A percentile compares a stretch with the other conserved stretches of the same genome.
Conservation (phyloP, 208 protist species). For the Leishmania lainsoni region DNA sequence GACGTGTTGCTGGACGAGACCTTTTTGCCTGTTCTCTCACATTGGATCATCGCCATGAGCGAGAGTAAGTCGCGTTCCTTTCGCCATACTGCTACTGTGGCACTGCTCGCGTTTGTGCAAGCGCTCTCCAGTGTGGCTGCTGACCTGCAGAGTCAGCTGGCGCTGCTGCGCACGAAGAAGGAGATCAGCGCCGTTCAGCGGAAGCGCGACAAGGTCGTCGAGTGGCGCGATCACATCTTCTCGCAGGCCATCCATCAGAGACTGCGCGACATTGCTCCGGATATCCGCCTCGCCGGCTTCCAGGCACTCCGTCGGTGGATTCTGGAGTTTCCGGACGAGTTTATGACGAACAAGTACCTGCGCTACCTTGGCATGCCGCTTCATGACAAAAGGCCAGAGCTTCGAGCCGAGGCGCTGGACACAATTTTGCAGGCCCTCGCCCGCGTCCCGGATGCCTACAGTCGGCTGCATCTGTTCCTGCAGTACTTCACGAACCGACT, state of each 20-base stretch:
- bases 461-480: conserved; percentile 82
- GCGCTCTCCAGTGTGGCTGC: conserved; percentile 66
- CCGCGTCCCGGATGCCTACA: conserved; percentile 57
- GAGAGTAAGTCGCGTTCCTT: conserved; percentile 89
- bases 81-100: conserved; percentile 83
- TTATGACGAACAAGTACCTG: conserved; percentile 88
- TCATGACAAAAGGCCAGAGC: conserved; percentile 83
- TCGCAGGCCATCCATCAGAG: conserved; percentile 84
- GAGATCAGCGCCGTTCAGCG: conserved; percentile 50
- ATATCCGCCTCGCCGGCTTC: conserved; percentile 80
- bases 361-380: conserved; percentile 91
- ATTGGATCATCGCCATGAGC: conserved; percentile 89
- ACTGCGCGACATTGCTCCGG: conserved; percentile 81
- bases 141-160: conserved; percentile 49
- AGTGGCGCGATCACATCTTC: conserved; percentile 79
- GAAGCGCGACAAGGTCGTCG: conserved; percentile 45
- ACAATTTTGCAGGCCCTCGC: conserved; percentile 74
- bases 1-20: conserved; percentile 61
- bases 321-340: conserved; percentile 74
- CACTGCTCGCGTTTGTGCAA: conserved; percentile 70
- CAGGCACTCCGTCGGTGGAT: conserved; percentile 79
- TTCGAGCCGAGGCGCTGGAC: conserved; percentile 76
- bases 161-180: conserved; percentile 49
- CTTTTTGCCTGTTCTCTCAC: conserved; percentile 60
- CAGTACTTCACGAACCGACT: conserved; percentile 83